A percentile compares a stretch with the other conserved stretches of the same genome.
Evolutionary conservation across 495 filamentous ascomycete species (phyloP).

Genomic region (Penicillium riverlandense): DNA sequence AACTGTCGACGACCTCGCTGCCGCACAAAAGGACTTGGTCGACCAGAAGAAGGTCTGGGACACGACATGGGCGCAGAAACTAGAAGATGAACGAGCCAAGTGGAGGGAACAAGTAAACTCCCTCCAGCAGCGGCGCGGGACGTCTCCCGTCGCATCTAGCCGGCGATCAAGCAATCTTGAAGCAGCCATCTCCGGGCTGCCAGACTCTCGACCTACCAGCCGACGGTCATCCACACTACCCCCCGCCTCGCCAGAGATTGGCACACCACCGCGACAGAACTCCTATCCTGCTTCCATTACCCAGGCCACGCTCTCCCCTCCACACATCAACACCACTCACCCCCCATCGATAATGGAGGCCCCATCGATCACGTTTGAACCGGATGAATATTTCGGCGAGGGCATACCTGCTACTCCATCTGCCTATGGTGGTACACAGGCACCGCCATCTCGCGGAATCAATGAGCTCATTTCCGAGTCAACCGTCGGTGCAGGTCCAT

Average conservation of each 20-base stretch:
- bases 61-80: slow-evolving; percentile 49
- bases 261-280: slow-evolving; percentile 34
- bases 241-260: slow-evolving; percentile 30
- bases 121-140: slow-evolving; percentile 39
- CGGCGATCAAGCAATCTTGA: slow-evolving; percentile 40
- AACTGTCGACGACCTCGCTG: slow-evolving; percentile 53
- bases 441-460: slow-evolving; percentile 48
- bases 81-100: slow-evolving; percentile 68
- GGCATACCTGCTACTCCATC: slow-evolving; percentile 58
- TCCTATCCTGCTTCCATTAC: slow-evolving; percentile 34
- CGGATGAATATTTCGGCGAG: slow-evolving; percentile 59
- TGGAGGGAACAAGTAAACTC: slow-evolving; percentile 57
- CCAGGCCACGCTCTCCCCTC: slow-evolving; percentile 28
- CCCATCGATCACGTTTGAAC: slow-evolving; percentile 53
- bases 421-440: slow-evolving; percentile 31
- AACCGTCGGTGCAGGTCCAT: slow-evolving; percentile 82
- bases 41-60: slow-evolving; percentile 65
- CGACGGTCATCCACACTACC: slow-evolving; percentile 42
- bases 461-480: slow-evolving; percentile 87
- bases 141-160: slow-evolving; percentile 40
- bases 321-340: slow-evolving; percentile 20
- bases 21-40: slow-evolving; percentile 55
- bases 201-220: slow-evolving; percentile 37
- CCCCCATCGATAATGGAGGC: slow-evolving; percentile 35
- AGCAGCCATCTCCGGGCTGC: slow-evolving; percentile 13